Evolutionary conservation across 371 early-diverging fungal species (phyloP).

Genomic region (Fennellomyces sp.): DNA sequence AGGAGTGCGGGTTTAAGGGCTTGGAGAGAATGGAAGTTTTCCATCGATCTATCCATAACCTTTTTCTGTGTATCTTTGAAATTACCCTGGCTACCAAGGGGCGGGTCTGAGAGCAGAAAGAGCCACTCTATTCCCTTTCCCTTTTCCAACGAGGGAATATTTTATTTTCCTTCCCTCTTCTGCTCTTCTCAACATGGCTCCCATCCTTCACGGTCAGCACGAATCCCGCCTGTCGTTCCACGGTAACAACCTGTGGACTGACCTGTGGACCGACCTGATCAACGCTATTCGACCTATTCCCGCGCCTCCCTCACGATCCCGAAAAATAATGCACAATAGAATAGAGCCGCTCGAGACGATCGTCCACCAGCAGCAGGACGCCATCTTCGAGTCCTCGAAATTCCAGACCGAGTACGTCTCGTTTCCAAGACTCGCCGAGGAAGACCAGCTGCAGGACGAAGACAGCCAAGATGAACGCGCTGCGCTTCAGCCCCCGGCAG

Average conservation of each 20-base stretch:
- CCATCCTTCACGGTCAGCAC: constrained; percentile 1
- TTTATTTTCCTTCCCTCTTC: neutral
- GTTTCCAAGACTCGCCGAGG: constrained; percentile 9
- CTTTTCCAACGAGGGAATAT: neutral
- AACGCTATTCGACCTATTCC: constrained; percentile 6
- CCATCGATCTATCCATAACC: neutral
- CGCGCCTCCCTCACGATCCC: neutral
- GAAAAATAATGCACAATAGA: neutral
- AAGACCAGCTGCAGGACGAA: neutral
- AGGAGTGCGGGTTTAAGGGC: constrained; percentile 2
- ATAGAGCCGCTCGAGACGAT: constrained; percentile 1
- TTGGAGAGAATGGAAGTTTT: neutral
- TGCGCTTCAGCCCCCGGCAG: neutral
- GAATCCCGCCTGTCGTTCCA: neutral
- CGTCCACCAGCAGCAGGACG: neutral
- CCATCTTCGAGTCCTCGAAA: neutral
- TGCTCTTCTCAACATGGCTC: neutral
- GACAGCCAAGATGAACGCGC: neutral
- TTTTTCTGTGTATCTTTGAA: neutral
- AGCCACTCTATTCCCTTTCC: neutral
- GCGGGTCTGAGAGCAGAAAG: neutral
- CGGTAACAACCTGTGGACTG: constrained; percentile 2
- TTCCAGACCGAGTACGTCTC: constrained; percentile 10
- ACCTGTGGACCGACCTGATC: constrained; percentile 1
- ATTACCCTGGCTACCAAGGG: neutral